Percentiles rank a stretch among this genome's conserved stretches.
These are phyloP conservation scores for Botryotinia convoluta DNA, from an alignment of 2,329 filamentous ascomycete species.

Conservation along the genomic window DNA sequence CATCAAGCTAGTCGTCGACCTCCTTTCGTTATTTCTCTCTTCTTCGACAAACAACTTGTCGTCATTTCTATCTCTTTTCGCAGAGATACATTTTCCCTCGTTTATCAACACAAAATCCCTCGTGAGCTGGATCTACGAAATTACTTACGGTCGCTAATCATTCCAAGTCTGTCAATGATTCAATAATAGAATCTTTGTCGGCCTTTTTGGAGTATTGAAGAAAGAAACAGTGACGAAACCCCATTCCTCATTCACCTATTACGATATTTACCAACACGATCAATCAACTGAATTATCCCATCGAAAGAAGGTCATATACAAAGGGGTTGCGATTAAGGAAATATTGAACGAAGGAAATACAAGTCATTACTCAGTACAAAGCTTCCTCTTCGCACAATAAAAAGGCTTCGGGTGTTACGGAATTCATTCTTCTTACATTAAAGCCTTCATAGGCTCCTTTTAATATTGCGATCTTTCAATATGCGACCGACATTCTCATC, in stretches of 20 bases:
- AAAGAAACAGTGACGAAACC: slow-evolving; percentile 7
- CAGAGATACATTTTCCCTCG: slow-evolving; percentile 9
- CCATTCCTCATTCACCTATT: background rate
- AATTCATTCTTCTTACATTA: background rate
- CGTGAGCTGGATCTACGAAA: slow-evolving; percentile 19
- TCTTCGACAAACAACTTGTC: background rate
- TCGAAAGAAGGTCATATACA: background rate
- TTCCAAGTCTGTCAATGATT: slow-evolving; percentile 11
- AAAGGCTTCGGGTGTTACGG: slow-evolving; percentile 10
- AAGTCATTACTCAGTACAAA: background rate
- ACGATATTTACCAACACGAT: slow-evolving; percentile 1
- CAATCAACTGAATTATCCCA: background rate
- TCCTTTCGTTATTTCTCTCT: slow-evolving; percentile 11
- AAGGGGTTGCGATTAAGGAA: slow-evolving; percentile 2
- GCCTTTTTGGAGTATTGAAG: slow-evolving; percentile 5
- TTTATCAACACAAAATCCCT: slow-evolving; percentile 7
- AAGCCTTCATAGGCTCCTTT: slow-evolving; percentile 29
- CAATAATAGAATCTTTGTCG: slow-evolving; percentile 8
- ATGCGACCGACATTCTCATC: slow-evolving; percentile 35
- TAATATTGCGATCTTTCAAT: slow-evolving; percentile 23
- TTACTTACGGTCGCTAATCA: slow-evolving; percentile 18
- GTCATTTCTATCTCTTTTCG: slow-evolving; percentile 11
- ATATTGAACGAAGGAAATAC: slow-evolving; percentile 1
- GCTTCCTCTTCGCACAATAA: slow-evolving; percentile 4
- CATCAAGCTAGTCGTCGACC: slow-evolving; percentile 6